phyloP scores from a whole-genome alignment of 345 rosid species.

The Dovyalis caffra region DNA sequence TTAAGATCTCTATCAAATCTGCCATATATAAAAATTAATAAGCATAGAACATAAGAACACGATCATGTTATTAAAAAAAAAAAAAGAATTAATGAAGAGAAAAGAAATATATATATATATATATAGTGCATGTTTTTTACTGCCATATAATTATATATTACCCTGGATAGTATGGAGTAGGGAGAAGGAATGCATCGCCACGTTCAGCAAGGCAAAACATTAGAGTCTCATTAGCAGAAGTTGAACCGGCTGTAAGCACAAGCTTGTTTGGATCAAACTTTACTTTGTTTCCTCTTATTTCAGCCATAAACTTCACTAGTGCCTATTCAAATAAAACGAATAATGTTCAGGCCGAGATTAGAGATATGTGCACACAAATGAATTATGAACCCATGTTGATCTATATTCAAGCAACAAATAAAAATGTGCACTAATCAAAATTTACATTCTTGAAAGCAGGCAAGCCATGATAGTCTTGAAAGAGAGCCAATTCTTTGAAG shows the following conservation, averaged over 20 bases:
- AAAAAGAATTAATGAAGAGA: too few relatives aligned
- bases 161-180: constrained; percentile 39
- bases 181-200: constrained; percentile 33
- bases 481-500: constrained; percentile 30
- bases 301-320: constrained; percentile 21
- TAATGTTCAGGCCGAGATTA: neutral
- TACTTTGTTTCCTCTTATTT: constrained; percentile 30
- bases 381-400: neutral
- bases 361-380: neutral
- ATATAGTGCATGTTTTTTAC: too few relatives aligned
- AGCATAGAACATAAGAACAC: too few relatives aligned
- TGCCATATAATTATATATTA: too few relatives aligned
- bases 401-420: neutral
- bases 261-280: constrained; percentile 28
- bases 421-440: neutral
- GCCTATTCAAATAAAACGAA: constrained; percentile 12
- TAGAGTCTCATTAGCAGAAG: constrained; percentile 34
- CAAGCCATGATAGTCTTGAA: constrained; percentile 36
- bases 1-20: constrained; percentile 37
- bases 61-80: too few relatives aligned
- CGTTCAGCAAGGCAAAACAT: constrained; percentile 35
- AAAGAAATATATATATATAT: neutral
- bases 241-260: constrained; percentile 37
- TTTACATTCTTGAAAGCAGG: constrained; percentile 31
- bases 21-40: neutral